Evolutionary conservation across 106 monocot species (phyloP), one percentile per base, ranked within the genome.

Genomic region (Chionographis japonica): DNA sequence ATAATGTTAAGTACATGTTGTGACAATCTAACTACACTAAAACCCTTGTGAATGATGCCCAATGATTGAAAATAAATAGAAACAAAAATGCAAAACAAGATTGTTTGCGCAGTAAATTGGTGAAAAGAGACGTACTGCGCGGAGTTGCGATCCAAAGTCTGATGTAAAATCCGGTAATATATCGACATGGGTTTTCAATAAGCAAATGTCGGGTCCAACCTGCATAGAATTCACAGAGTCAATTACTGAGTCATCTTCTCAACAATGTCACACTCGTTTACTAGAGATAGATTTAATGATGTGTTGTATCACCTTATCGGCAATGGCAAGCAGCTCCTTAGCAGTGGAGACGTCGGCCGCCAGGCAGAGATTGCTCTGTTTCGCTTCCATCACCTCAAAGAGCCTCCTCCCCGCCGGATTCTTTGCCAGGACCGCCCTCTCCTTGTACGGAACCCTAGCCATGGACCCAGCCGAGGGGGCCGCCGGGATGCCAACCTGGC

Each of bases 181-280:
- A 70, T 95, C 91, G 68, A 95, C 95, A 68, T 95, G 95, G 9
- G 95, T 95, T 68, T 95, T 95, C 69, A 95, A 68, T 53, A 95
- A 70, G 57, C 92, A 95, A 69, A 95, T 95, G 71, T 95, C 89
- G 7, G 95, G 86, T 12, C 95, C 95, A 74, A 95, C 92, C 95
- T 95, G 77, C 69, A 80, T 0, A 63, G 12, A 37, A 52, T 38
- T 20, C 13, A 66, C 65, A 27, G 27, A 27, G 27, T 27, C 27
- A 65, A 15, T 5, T 52, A 9, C 15, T 39, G 35, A 38, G 11
- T 72, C 16, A 2, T 27, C 18, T 63, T 42, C 27, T 27, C 27
- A 1, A 27, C 27, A 27, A 27, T 27, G 27, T 27, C 27, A 0
- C 0, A 27, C 27, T 27, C 0, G 27, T 27, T 27, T 27, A 27